A percentile compares a stretch with the other conserved stretches of the same genome.
Evolutionary conservation across 1,284 basidiomycete species (phyloP).

Genomic region (Vanrija pseudolonga): DNA sequence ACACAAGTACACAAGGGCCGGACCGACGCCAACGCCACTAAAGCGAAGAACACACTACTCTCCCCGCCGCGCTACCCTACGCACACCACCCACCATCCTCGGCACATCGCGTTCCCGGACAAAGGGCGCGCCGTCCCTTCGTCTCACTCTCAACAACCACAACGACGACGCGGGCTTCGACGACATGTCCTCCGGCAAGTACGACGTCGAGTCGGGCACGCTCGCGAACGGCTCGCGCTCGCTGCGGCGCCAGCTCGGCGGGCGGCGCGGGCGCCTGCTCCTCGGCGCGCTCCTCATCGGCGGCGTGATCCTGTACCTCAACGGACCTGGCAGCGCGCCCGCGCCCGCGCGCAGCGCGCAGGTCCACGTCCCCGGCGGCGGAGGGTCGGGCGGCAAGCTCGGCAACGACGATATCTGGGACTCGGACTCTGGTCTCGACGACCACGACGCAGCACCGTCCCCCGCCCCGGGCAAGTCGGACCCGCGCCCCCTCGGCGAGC

Average conservation of each 20-base stretch:
- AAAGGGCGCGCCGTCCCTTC: no score
- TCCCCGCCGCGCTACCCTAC: no score
- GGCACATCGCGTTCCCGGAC: no score
- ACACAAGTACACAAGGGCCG: no score
- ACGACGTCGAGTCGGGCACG: no score
- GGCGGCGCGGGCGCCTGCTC: conserved; percentile 5
- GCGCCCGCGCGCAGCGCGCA: background rate
- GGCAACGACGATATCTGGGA: background rate
- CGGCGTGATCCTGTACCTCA: conserved; percentile 6
- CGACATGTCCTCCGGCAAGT: no score
- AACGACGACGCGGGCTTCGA: no score
- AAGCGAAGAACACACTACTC: no score
- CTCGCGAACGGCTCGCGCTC: no score
- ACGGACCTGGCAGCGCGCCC: background rate
- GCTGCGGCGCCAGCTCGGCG: conserved; percentile 1
- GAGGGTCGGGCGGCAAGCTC: background rate
- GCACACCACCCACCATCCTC: no score
- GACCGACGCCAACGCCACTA: no score
- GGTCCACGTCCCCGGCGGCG: background rate
- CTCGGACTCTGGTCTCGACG: conserved; percentile 3
- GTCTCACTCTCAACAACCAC: no score
- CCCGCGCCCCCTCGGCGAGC: background rate
- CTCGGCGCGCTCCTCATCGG: background rate
- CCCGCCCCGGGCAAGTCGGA: background rate
- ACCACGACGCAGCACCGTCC: background rate